phyloP scores from a whole-genome alignment of 495 filamentous ascomycete species.

The Aspergillus cavernicola region DNA sequence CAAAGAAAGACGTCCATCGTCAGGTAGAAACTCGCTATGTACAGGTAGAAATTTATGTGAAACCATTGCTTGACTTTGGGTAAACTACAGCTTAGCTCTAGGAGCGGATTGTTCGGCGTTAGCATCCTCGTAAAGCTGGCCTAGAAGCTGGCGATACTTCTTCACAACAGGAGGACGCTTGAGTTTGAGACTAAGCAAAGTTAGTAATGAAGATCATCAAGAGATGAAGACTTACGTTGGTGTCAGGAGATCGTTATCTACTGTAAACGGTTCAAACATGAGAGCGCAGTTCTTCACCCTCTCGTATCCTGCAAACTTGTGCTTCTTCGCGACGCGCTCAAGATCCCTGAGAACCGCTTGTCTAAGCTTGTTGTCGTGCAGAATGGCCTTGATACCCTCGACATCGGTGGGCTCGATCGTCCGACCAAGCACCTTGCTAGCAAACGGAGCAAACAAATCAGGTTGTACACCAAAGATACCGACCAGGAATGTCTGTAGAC shows the following conservation, averaged over 20 bases:
- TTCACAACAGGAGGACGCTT: slow-evolving; percentile 88
- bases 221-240: slow-evolving; percentile 76
- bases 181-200: slow-evolving; percentile 72
- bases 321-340: slow-evolving; percentile 73
- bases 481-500: slow-evolving; percentile 76
- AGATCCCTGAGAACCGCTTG: slow-evolving; percentile 74
- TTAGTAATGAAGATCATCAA: slow-evolving; percentile 5
- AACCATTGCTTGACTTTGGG: too few species aligned
- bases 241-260: slow-evolving; percentile 92
- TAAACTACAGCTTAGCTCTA: slow-evolving; percentile 46
- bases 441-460: slow-evolving; percentile 73
- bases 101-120: slow-evolving; percentile 50
- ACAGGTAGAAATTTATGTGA: slow-evolving; percentile 6
- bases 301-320: slow-evolving; percentile 89
- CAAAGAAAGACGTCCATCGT: background rate
- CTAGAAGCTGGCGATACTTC: slow-evolving; percentile 68
- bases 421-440: slow-evolving; percentile 67
- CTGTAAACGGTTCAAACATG: slow-evolving; percentile 83
- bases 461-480: slow-evolving; percentile 85
- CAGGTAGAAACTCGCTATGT: slow-evolving; percentile 8
- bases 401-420: slow-evolving; percentile 59
- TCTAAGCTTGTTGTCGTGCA: slow-evolving; percentile 63
- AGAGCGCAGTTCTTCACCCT: slow-evolving; percentile 70
- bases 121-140: slow-evolving; percentile 76
- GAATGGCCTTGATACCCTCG: slow-evolving; percentile 60